Conservation (phyloP, 2,329 filamentous ascomycete genomes). For the Ophiobolus disseminans region DNA sequence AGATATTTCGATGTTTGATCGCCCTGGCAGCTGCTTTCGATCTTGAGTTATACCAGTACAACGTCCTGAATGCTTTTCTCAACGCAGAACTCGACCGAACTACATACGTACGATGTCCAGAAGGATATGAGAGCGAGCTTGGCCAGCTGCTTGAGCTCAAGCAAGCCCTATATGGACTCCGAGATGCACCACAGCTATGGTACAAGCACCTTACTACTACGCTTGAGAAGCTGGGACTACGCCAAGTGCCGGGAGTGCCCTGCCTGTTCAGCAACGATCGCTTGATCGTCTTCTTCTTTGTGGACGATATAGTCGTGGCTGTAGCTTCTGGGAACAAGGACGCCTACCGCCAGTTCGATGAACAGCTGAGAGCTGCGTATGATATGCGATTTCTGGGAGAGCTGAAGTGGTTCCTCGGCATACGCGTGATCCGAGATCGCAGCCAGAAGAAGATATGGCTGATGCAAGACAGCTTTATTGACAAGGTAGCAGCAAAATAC, state of each 20-base stretch:
- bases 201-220: conserved; percentile 11
- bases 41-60: conserved; percentile 20
- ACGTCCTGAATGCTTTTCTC: conserved; percentile 27
- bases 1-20: conserved; percentile 23
- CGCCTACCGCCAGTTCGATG: background rate
- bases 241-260: background rate
- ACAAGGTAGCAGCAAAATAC: conserved; percentile 17
- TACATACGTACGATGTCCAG: conserved; percentile 17
- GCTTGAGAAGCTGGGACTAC: background rate
- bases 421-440: conserved; percentile 3
- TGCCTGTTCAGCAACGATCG: background rate
- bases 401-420: background rate
- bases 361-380: background rate
- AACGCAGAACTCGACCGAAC: conserved; percentile 18
- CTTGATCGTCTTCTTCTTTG: background rate
- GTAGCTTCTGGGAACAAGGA: background rate
- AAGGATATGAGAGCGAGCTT: conserved; percentile 16
- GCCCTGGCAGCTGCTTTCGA: conserved; percentile 26
- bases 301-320: background rate
- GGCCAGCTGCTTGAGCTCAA: conserved; percentile 4
- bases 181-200: conserved; percentile 22
- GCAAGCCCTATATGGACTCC: conserved; percentile 27
- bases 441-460: conserved; percentile 10
- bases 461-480: conserved; percentile 17
- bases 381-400: background rate